Evolutionary conservation across 1,284 basidiomycete genomes (phyloP).

Genomic region (Mycena citricolor): DNA sequence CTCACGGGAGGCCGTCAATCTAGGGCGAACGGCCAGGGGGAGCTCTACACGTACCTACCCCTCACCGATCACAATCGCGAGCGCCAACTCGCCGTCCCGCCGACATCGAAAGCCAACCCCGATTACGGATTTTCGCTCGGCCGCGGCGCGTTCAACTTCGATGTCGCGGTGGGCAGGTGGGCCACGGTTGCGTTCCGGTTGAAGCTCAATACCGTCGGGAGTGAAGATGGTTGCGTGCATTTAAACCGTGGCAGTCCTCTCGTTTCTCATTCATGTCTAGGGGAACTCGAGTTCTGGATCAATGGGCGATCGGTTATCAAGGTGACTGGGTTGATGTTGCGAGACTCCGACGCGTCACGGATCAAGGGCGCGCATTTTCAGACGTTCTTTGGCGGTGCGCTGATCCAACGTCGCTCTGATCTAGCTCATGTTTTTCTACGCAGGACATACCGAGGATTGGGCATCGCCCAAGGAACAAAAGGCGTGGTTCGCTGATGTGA

Average conservation of each 20-base stretch:
- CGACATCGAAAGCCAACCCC: conserved; percentile 46
- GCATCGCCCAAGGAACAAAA: conserved; percentile 62
- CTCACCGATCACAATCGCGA: conserved; percentile 37
- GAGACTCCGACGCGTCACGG: conserved; percentile 40
- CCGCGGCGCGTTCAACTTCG: conserved; percentile 49
- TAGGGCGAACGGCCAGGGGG: conserved; percentile 47
- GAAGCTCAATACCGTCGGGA: conserved; percentile 55
- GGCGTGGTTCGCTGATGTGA: conserved; percentile 65
- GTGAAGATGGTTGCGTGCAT: conserved; percentile 42
- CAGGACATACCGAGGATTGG: conserved; percentile 58
- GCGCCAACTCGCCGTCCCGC: conserved; percentile 48
- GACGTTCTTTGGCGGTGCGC: conserved; percentile 73
- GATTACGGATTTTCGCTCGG: conserved; percentile 66
- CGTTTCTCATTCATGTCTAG: conserved; percentile 30
- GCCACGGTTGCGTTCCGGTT: conserved; percentile 59
- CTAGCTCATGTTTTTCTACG: not conserved
- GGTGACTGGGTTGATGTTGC: conserved; percentile 43
- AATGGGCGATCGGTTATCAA: conserved; percentile 51
- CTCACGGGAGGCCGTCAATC: not conserved
- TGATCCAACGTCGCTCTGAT: not conserved
- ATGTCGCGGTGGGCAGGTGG: conserved; percentile 50
- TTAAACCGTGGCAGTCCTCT: not conserved
- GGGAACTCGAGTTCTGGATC: conserved; percentile 57
- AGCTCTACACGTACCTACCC: conserved; percentile 62
- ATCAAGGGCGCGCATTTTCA: conserved; percentile 66